A percentile compares a stretch with the other conserved stretches of the same genome.
Evolutionary conservation across 2,329 filamentous ascomycete genomes (phyloP).

Genomic region (Pseudopithomyces chartarum): DNA sequence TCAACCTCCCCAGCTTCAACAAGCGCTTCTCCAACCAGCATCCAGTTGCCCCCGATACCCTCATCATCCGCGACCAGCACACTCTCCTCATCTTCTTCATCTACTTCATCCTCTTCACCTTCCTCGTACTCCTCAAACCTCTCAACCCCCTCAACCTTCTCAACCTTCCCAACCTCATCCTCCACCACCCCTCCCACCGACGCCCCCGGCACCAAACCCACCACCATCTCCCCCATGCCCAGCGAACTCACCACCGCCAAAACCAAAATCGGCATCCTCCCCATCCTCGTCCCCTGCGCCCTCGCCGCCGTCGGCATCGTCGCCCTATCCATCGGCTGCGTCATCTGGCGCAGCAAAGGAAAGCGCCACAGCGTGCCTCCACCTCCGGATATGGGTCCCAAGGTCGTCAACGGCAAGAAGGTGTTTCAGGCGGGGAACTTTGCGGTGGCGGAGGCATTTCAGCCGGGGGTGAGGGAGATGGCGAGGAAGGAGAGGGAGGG

Average conservation of each 20-base stretch:
- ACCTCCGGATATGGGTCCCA: background rate
- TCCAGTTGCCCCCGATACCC: background rate
- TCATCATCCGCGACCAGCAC: background rate
- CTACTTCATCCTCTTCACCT: background rate
- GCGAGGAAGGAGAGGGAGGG: background rate
- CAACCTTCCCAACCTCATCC: background rate
- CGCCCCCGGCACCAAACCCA: background rate
- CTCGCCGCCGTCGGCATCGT: slow-evolving; percentile 1
- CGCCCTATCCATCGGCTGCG: background rate
- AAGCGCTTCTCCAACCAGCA: background rate
- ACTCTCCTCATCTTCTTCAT: background rate
- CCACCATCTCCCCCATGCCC: background rate
- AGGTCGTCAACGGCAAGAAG: background rate
- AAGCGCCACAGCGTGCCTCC: background rate
- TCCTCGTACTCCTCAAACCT: background rate
- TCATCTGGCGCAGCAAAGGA: background rate
- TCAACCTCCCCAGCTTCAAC: background rate
- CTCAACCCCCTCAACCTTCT: background rate
- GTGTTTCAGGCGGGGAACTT: slow-evolving; percentile 2
- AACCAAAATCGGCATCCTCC: background rate
- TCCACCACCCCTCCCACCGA: too few species aligned
- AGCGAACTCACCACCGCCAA: background rate
- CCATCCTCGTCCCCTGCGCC: slow-evolving; percentile 2
- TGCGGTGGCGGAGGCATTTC: background rate
- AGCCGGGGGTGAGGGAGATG: background rate